Percentiles rank a stretch among this genome's conserved stretches.
phyloP scores from a whole-genome alignment of 2,329 filamentous ascomycete genomes.

The Penicillium rolfsii region DNA sequence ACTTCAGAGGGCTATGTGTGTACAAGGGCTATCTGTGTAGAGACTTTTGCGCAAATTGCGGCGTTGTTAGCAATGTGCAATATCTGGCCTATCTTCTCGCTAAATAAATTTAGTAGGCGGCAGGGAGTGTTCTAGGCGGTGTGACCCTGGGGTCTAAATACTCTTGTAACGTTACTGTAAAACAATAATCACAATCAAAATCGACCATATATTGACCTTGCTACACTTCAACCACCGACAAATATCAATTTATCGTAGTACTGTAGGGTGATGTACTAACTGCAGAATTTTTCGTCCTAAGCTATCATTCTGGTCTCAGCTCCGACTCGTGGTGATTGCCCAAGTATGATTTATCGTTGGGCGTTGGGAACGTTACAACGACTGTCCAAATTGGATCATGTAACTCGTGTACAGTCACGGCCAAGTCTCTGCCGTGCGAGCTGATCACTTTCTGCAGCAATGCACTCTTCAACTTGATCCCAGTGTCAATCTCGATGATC shows the following conservation, averaged over 20 bases:
- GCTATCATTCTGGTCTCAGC: conserved; percentile 10
- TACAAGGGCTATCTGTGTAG: no score
- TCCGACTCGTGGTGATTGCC: conserved; percentile 17
- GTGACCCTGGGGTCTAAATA: no score
- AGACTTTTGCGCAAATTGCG: no score
- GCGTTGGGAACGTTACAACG: background rate
- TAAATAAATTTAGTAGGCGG: no score
- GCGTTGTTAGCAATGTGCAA: no score
- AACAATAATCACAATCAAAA: background rate
- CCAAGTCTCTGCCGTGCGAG: background rate
- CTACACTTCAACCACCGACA: background rate
- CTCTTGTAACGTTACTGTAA: background rate
- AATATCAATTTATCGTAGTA: background rate
- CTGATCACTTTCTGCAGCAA: background rate
- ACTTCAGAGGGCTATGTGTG: no score
- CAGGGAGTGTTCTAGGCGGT: no score
- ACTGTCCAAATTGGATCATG: no score
- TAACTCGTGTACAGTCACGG: background rate
- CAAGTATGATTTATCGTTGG: background rate
- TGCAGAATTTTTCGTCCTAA: background rate
- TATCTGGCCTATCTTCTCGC: no score
- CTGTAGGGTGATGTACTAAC: background rate
- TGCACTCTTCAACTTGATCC: background rate
- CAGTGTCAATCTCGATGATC: conserved; percentile 8
- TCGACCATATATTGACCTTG: background rate